Base-by-base conservation (phyloP, 192 early-diverging fungal genomes). In the Funneliformis geosporum region DNA sequence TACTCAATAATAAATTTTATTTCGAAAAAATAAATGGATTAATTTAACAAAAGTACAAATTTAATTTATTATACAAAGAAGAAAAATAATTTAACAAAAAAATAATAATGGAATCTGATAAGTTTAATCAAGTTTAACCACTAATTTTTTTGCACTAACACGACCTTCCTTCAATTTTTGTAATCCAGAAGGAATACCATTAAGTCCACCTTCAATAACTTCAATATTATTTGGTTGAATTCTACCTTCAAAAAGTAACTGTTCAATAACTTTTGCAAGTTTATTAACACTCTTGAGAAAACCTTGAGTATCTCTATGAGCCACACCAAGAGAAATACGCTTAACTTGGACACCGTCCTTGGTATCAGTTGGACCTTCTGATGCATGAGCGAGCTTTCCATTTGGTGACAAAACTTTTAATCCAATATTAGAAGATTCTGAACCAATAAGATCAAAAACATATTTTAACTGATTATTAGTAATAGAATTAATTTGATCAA, bases 141-240 rank as follows among this genome's bases (percentile, higher is more conserved):
- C n/a, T 25, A 73, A 50, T 33, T 73, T 73, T 27, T 44, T 73
- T 28, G 40, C 72, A 73, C 72, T 73, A 50, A 73, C 72, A 28
- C 72, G n/a, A n/a, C n/a, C 72, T 16, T 9, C 33, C 46, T 73
- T 46, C 14, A 40, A 27, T 27, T 18, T 46, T 12, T 73, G 23
- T 8, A 73, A 50, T 27, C 43, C 72, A 47, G 16, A 8, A 18
- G 25, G 27, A 73, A 73, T 25, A 50, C 47, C 72, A 18, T 46
- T 18, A 18, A 73, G 25, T 33, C 72, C 72, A 33, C 72, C 72
- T 8, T 21, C 18, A 44, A 73, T 4, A 28, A 28, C 23, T 16
- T 44, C n/a, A 55, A 73, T 11, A 73, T 46, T 55, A 55, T 27
- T 28, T 14, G 25, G 39, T 18, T 25, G 43, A 5, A 73, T 25